Evolutionary conservation across 345 rosid species (phyloP), one percentile per base, ranked within the genome.

Genomic region (Cardamine occulta): DNA sequence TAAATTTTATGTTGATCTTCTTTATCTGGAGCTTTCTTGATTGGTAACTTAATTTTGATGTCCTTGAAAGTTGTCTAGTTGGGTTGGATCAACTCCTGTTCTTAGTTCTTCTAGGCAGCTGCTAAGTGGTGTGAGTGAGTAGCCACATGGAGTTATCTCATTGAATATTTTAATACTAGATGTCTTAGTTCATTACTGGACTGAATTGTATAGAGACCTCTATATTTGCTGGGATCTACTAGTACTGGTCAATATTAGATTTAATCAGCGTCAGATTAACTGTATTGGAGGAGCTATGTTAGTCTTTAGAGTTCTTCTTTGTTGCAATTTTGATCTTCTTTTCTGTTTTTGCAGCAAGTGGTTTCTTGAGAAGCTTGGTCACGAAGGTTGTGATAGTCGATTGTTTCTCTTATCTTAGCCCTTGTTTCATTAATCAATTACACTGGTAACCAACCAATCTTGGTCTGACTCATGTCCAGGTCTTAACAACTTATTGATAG

Each of bases 301-400:
- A 9, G 12, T 35, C 58, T 47, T 35, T 62, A 68, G 31, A 49
- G 15, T 39, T 57, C 18, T 53, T 73, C 12, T 63, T 55, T 68
- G 66, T 63, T 5, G 13, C 72, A 40, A 37, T 63, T 37, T 32
- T 78, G 63, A 69, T 40, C 26, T 28, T 76, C 57, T 49, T 79
- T 66, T 11, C 35, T 67, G 61, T 53, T 44, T 56, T 65, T 73
- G 82, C 96, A 95, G 98, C 84, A 95, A 93, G 80, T 92, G 99
- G 99, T 88, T 89, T 82, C 85, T 93, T 78, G 84, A 95, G 80
- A 92, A 90, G 87, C 79, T 88, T 84, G 98, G 98, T 26, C 89
- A 88, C 76, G 91, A 90, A 92, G 99, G 99, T 95, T 80, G 68
- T 67, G 5, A 71, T 66, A 68, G 42, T 72, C 73, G 17, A 8